phyloP scores from a whole-genome alignment of 2,329 filamentous ascomycete genomes.

The Trichoderma citrinoviride region DNA sequence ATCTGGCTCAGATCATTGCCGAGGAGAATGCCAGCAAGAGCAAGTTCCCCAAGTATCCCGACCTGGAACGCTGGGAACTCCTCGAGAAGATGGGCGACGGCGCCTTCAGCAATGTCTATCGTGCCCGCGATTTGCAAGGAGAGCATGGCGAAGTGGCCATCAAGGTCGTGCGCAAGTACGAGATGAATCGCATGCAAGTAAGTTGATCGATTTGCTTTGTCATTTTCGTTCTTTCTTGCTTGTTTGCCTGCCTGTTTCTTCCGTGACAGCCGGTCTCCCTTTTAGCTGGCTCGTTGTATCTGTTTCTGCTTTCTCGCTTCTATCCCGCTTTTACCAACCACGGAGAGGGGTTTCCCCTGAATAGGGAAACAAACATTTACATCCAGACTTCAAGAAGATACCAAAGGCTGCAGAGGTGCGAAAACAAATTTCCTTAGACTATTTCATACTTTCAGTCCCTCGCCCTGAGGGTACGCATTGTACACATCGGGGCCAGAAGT shows the following conservation, averaged over 20 bases:
- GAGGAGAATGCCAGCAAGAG: conserved; percentile 85
- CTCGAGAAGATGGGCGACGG: conserved; percentile 98
- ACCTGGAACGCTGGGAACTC: conserved; percentile 66
- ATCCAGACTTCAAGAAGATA: conserved; percentile 93
- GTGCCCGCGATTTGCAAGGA: conserved; percentile 72
- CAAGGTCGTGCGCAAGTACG: conserved; percentile 97
- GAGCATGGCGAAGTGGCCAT: conserved; percentile 82
- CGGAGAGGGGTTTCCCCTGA: conserved; percentile 39
- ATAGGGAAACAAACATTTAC: conserved; percentile 88
- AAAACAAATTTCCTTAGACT: conserved; percentile 42
- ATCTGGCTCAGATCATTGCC: conserved; percentile 81
- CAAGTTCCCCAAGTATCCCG: conserved; percentile 68
- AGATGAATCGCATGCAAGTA: conserved; percentile 99
- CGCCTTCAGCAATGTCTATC: conserved; percentile 98
- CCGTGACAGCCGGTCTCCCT: conserved; percentile 24
- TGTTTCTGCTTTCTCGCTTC: conserved; percentile 25
- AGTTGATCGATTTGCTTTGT: conserved; percentile 44
- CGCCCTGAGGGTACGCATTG: background rate
- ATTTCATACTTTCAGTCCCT: conserved; percentile 27
- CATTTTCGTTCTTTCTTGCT: conserved; percentile 25
- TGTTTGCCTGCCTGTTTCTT: conserved; percentile 20
- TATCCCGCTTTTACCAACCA: conserved; percentile 52
- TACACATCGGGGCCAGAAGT: background rate
- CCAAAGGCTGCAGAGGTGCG: conserved; percentile 97
- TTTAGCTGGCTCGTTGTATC: conserved; percentile 7